A percentile compares a stretch with the other conserved stretches of the same genome.
phyloP scores from a whole-genome alignment of 2,329 filamentous ascomycete species.

The Penicillium sp. region DNA sequence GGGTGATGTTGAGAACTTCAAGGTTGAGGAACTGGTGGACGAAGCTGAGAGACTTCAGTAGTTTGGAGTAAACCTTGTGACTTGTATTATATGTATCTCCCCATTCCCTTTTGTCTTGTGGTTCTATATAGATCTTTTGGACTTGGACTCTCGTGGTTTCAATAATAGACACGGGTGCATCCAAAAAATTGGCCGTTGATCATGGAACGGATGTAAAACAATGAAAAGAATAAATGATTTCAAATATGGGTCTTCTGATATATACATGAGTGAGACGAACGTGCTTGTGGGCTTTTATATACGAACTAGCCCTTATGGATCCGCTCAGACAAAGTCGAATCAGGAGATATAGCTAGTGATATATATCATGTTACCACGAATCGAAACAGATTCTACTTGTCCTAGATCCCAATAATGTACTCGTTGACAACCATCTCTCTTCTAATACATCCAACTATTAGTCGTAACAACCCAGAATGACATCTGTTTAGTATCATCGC shows the following conservation, averaged over 20 bases:
- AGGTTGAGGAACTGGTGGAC: conserved; percentile 77
- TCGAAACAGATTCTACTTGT: neutral
- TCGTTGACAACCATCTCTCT: neutral
- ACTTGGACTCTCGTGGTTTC: neutral
- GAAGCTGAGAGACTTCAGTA: conserved; percentile 67
- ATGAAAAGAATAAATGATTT: neutral
- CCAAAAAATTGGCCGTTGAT: neutral
- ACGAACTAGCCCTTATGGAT: neutral
- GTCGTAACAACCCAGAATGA: neutral
- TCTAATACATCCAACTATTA: neutral
- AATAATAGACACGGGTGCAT: neutral
- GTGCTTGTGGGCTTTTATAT: neutral
- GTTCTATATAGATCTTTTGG: neutral
- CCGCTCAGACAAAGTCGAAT: neutral
- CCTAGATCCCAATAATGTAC: neutral
- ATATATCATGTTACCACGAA: neutral
- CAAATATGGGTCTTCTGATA: neutral
- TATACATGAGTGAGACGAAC: neutral
- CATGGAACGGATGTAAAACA: neutral
- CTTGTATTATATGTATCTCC: conserved; percentile 7
- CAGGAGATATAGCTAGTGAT: neutral
- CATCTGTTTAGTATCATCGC: neutral
- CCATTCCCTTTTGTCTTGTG: neutral
- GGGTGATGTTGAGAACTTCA: conserved; percentile 72
- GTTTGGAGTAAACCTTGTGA: conserved; percentile 23